These are phyloP conservation scores for Crithidia mellificae DNA, from an alignment of 208 protist species.

Conservation along the genomic window DNA sequence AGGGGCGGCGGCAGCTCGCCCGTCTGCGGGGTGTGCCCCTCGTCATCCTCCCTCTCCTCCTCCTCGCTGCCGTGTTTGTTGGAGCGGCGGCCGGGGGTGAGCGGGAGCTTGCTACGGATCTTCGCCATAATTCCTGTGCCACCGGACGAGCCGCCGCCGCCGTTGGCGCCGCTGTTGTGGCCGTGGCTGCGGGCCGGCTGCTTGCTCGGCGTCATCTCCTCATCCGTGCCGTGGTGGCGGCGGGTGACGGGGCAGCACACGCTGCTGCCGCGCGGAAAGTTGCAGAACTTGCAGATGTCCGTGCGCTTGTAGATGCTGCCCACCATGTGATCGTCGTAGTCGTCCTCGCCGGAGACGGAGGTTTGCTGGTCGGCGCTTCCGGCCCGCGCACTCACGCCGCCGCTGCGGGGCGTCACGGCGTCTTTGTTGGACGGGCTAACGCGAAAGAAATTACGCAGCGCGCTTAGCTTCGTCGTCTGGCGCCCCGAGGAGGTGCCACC, in stretches of 20 bases:
- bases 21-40: neutral
- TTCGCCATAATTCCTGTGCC: constrained; percentile 14
- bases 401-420: constrained; percentile 7
- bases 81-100: neutral
- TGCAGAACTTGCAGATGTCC: constrained; percentile 48
- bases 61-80: constrained; percentile 9
- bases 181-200: no score
- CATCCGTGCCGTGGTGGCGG: constrained; percentile 61
- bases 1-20: constrained; percentile 3
- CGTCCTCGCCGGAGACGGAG: constrained; percentile 18
- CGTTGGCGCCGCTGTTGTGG: no score
- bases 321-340: constrained; percentile 54
- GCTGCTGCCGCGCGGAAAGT: constrained; percentile 43
- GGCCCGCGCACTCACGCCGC: neutral
- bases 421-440: constrained; percentile 5
- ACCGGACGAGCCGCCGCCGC: constrained; percentile 14
- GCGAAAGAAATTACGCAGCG: constrained; percentile 27
- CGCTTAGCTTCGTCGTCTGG: constrained; percentile 5
- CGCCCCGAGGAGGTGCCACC: constrained; percentile 6
- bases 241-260: constrained; percentile 47
- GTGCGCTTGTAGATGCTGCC: constrained; percentile 32
- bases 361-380: neutral
- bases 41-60: constrained; percentile 1
- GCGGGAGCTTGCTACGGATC: constrained; percentile 21
- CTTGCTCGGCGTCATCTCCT: constrained; percentile 13